phyloP scores from a whole-genome alignment of 106 monocot species.

The Gastrodia elata region DNA sequence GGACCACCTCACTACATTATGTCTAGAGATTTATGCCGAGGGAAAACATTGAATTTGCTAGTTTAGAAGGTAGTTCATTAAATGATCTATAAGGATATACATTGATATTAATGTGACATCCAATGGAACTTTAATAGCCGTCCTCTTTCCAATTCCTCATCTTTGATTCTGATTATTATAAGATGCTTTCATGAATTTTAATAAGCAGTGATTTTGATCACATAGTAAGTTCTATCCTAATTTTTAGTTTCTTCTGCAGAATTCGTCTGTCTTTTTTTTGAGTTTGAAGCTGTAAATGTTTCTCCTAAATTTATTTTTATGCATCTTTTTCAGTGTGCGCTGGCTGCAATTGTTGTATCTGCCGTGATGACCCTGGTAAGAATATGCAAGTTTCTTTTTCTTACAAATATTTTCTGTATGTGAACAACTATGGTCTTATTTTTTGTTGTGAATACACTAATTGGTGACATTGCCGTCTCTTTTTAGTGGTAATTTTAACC shows the following conservation, averaged over 20 bases:
- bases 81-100: not conserved
- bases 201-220: not conserved
- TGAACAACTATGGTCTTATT: not conserved
- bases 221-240: not conserved
- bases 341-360: conserved; percentile 95
- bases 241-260: not conserved
- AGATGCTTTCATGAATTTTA: not conserved
- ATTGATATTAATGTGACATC: not conserved
- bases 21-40: not conserved
- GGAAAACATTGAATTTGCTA: not conserved
- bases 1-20: not conserved
- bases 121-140: not conserved
- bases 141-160: not conserved
- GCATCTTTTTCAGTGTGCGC: conserved; percentile 55
- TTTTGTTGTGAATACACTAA: not conserved
- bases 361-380: conserved; percentile 90
- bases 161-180: not conserved
- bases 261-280: not conserved
- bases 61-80: not conserved
- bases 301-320: conserved; percentile 8
- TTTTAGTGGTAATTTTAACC: not conserved
- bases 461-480: not conserved
- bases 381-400: conserved; percentile 1
- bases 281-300: not conserved
- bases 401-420: not conserved